Percentiles rank a stretch among this genome's conserved stretches.
Conservation (phyloP, 179 eudicot species). For the Silene vulgaris region DNA sequence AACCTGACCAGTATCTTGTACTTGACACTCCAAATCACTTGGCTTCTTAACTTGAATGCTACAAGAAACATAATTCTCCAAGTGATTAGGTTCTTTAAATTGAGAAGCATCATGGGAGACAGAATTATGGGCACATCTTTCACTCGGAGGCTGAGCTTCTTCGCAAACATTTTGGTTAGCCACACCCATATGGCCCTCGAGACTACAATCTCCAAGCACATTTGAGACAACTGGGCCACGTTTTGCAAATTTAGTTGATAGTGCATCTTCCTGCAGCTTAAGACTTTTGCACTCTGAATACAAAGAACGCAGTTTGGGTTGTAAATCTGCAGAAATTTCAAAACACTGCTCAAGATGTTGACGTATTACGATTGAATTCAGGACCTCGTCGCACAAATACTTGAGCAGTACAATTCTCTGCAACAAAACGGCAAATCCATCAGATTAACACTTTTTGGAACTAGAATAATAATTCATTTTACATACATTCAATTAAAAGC, state of each 20-base stretch:
- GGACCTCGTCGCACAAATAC: constrained; percentile 70
- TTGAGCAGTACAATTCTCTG: constrained; percentile 74
- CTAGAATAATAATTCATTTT: background rate
- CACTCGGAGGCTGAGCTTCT: constrained; percentile 23
- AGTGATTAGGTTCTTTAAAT: constrained; percentile 15
- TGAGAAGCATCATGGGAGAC: constrained; percentile 19
- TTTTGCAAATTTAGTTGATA: constrained; percentile 39
- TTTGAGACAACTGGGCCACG: constrained; percentile 20
- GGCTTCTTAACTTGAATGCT: constrained; percentile 24
- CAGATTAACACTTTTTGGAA: background rate
- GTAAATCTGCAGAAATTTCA: constrained; percentile 54
- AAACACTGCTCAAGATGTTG: constrained; percentile 73
- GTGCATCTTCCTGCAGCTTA: constrained; percentile 56
- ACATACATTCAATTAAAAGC: background rate
- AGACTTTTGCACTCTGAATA: constrained; percentile 54
- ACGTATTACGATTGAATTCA: constrained; percentile 55
- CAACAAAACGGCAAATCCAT: constrained; percentile 25
- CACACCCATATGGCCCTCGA: constrained; percentile 19
- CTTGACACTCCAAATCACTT: constrained; percentile 26
- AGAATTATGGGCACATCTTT: constrained; percentile 18
- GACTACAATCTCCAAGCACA: constrained; percentile 22
- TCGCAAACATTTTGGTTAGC: constrained; percentile 23
- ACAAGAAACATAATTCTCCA: constrained; percentile 26
- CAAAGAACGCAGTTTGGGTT: constrained; percentile 62
- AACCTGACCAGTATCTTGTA: constrained; percentile 22